Base-by-base conservation (phyloP, 1,139 yeast genomes). In the Debaryomycetaceae sp. region DNA sequence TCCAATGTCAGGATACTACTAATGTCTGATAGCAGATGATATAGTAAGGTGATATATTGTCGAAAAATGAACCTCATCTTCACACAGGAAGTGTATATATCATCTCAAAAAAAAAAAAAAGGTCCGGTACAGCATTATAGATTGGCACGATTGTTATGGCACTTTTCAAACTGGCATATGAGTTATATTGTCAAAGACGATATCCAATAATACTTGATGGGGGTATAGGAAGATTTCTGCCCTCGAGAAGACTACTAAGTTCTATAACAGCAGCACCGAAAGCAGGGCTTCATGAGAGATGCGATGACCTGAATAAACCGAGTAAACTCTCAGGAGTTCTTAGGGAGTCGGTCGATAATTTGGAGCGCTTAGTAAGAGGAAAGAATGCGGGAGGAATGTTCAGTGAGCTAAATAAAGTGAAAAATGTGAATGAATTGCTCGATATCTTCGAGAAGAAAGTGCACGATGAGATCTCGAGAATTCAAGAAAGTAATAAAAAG, bases 371-470 rank as follows among this genome's bases (percentile, higher is more conserved):
- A 8, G 2, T 38, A 8, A 14, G 29, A 5, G n/a, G 24, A 6
- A 27, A 36, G 24, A 20, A 17, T 6, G 45, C 37, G 37, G 37
- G 42, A 5, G 40, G 41, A n/a, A 49, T 43, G 5, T 42, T 47
- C 33, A 33, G 40, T 31, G 42, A 36, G 14, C 39, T 49, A 34
- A 47, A 47, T 33, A 37, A 36, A 11, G 42, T 48, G 6, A 34
- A 38, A 9, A 36, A 45, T 11, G 8, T 27, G 6, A 37, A 38
- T 7, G 24, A 22, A n/a, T 31, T 45, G 29, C 31, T 44, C 23
- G 13, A 36, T 23, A 34, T 36, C 20, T 41, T 37, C 35, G 20
- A 38, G 14, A 34, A 11, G 6, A 20, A 34, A n/a, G 17, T 47
- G 27, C 20, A 34, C 7, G 8, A 8, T 6, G 37, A 35, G 11